phyloP scores from a whole-genome alignment of 2,329 filamentous ascomycete genomes.

The Colletotrichum plurivorum region DNA sequence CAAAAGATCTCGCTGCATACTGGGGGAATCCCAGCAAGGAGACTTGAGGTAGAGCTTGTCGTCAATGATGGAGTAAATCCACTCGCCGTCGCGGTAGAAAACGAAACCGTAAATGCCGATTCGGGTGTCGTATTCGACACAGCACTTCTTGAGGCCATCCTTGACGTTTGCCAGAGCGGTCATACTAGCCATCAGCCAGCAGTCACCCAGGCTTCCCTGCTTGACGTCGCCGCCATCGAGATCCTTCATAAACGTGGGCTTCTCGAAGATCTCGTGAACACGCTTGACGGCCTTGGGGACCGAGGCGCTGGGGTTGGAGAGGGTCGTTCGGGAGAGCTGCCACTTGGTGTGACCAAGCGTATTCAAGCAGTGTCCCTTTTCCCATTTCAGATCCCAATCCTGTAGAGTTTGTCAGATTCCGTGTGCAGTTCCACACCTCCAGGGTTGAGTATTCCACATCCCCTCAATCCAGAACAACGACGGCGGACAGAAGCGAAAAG shows the following conservation, averaged over 20 bases:
- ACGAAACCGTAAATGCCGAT: slow-evolving; percentile 93
- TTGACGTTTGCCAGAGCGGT: slow-evolving; percentile 83
- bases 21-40: slow-evolving; percentile 84
- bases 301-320: slow-evolving; percentile 61
- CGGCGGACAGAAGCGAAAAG: too few relatives aligned
- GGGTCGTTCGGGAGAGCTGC: slow-evolving; percentile 61
- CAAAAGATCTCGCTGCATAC: slow-evolving; percentile 80
- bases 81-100: slow-evolving; percentile 89
- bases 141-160: slow-evolving; percentile 78
- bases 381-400: slow-evolving; percentile 79
- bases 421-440: neutral
- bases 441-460: neutral
- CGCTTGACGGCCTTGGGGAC: slow-evolving; percentile 83
- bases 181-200: slow-evolving; percentile 85
- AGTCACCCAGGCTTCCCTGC: slow-evolving; percentile 84
- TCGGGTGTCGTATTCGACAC: slow-evolving; percentile 79
- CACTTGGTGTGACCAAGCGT: slow-evolving; percentile 66
- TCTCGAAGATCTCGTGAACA: slow-evolving; percentile 81
- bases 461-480: too few relatives aligned
- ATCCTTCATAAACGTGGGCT: slow-evolving; percentile 76
- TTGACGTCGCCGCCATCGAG: slow-evolving; percentile 81
- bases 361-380: slow-evolving; percentile 69
- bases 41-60: slow-evolving; percentile 90
- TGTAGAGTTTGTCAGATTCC: slow-evolving; percentile 45
- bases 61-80: slow-evolving; percentile 92